Evolutionary conservation across 192 early-diverging fungal genomes (phyloP).

Genomic region (Umbelopsis sp.): DNA sequence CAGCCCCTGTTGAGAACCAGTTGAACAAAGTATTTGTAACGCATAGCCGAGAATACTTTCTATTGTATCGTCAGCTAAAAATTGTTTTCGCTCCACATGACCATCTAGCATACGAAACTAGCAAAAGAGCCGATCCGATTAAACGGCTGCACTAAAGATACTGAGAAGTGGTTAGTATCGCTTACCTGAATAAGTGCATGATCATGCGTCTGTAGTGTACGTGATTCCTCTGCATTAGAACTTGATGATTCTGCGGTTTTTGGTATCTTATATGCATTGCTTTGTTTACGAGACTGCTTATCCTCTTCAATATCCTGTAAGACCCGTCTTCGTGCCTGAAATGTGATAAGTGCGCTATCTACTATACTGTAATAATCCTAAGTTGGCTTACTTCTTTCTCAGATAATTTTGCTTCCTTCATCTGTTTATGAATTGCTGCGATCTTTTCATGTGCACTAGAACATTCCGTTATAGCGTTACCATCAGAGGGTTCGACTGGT

Average conservation of each 20-base stretch:
- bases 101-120: constrained; percentile 6
- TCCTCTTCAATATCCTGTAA: neutral
- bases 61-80: neutral
- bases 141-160: neutral
- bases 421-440: neutral
- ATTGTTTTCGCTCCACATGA: neutral
- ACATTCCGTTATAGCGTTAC: neutral
- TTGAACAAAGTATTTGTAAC: neutral
- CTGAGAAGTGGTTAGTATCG: neutral
- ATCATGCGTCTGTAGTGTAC: too few species aligned
- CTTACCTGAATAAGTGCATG: neutral
- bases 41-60: neutral
- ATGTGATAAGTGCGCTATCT: neutral
- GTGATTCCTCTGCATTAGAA: neutral
- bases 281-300: neutral
- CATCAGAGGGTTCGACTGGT: too few species aligned
- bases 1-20: neutral
- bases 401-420: neutral
- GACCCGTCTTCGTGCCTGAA: neutral
- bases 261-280: neutral
- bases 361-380: neutral
- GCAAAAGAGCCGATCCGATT: neutral
- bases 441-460: neutral
- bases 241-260: neutral
- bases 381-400: neutral